Evolutionary conservation across 306 rosid species (phyloP), one percentile per base, ranked within the genome.

Genomic region (Abrus precatorius): DNA sequence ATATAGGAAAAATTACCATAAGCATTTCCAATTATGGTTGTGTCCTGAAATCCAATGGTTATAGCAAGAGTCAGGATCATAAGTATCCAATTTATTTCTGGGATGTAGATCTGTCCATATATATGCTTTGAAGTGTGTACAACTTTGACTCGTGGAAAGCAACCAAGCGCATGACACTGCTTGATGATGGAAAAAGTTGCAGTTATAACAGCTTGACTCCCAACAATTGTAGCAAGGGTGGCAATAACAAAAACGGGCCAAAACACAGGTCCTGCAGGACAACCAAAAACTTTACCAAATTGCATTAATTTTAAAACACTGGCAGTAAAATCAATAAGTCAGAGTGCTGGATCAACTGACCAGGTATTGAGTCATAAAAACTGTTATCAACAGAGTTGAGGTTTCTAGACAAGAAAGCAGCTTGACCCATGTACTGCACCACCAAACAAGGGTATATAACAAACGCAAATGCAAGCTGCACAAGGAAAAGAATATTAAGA

Each of bases 101-200:
- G 98, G 83, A 93, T 93, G 81, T 93, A 93, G 73, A 93, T 90
- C 87, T 88, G 94, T 62, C 97, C 98, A 80, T 82, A 87, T 77
- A 91, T 88, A 66, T 90, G 93, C 74, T 90, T 93, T 28, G 97
- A 91, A 81, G 97, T 91, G 83, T 93, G 97, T 49, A 93, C 94
- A 81, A 93, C 92, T 88, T 93, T 93, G 82, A 91, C 97, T 60
- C 97, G 89, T 0, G 97, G 97, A 86, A 93, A 93, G 92, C 97
- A 93, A 69, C 97, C 97, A 77, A 93, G 94, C 69, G 94, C 94
- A 85, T 93, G 94, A 57, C 97, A 93, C 80, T 93, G 97, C 84
- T 93, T 93, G 81, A 93, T 67, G 73, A 91, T 93, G 70, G 97
- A 93, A 88, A 91, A 93, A 77, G 97, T 93, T 45, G 94, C 97